Percentiles rank a stretch among this genome's conserved stretches.
Evolutionary conservation across 23 red algal genomes (phyloP).

Genomic region (Gracilaria domingensis): DNA sequence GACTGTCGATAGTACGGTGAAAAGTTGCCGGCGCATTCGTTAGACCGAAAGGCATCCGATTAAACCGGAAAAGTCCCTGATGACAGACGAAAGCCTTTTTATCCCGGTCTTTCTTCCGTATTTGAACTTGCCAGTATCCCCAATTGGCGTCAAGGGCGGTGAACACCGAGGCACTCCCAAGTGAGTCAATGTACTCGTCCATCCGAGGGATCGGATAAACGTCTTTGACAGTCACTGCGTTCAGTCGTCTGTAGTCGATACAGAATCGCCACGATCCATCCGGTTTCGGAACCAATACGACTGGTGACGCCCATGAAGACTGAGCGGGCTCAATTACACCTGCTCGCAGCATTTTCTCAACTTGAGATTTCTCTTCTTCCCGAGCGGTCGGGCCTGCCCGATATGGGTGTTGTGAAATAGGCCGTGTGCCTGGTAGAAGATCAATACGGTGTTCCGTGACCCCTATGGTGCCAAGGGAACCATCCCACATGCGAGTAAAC

Average conservation of each 20-base stretch:
- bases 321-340: conserved; percentile 15
- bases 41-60: conserved; percentile 44
- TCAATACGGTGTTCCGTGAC: neutral
- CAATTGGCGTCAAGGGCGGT: conserved; percentile 23
- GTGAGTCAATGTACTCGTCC: conserved; percentile 32
- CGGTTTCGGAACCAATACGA: conserved; percentile 41
- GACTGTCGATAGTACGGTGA: conserved; percentile 28
- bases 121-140: conserved; percentile 39
- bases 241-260: conserved; percentile 30
- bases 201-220: conserved; percentile 45
- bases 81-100: conserved; percentile 4
- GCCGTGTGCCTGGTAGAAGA: neutral
- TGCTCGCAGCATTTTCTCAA: conserved; percentile 13
- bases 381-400: neutral
- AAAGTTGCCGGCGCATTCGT: conserved; percentile 51
- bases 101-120: neutral
- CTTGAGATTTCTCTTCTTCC: neutral
- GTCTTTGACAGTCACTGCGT: conserved; percentile 38
- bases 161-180: conserved; percentile 34
- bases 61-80: neutral
- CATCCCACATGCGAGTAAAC: neutral
- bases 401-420: neutral
- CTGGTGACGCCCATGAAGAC: conserved; percentile 5
- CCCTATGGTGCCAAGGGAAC: neutral
- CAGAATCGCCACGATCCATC: conserved; percentile 32